These are phyloP conservation scores for Sanguinoderma infundibulare DNA, from an alignment of 1,284 basidiomycete species.

Conservation along the genomic window DNA sequence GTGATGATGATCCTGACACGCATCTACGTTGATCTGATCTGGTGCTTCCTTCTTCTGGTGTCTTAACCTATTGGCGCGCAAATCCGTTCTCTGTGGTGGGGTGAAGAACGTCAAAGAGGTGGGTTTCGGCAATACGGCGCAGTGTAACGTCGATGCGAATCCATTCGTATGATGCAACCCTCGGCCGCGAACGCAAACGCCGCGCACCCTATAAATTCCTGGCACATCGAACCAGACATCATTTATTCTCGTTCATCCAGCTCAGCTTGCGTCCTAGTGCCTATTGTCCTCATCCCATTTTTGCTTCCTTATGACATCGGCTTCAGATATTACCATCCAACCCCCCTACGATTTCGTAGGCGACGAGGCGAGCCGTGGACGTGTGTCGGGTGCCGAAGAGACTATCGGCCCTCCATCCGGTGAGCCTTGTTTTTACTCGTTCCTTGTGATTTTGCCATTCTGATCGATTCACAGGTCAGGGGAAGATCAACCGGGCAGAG, in stretches of 20 bases:
- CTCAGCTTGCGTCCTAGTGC: neutral
- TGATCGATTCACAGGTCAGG: constrained; percentile 16
- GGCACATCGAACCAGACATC: too few species aligned
- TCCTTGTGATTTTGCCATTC: neutral
- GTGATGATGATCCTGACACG: neutral
- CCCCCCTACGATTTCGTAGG: constrained; percentile 38
- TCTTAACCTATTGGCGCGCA: too few species aligned
- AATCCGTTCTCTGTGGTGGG: too few species aligned
- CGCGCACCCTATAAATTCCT: constrained; percentile 8
- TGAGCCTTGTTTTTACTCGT: constrained; percentile 21
- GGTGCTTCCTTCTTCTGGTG: too few species aligned
- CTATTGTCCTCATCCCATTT: neutral
- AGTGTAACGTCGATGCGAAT: too few species aligned
- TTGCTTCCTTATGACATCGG: constrained; percentile 29
- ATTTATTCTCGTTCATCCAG: neutral
- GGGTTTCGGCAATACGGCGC: too few species aligned
- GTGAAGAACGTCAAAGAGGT: too few species aligned
- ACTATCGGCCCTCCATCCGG: constrained; percentile 29
- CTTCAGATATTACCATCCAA: neutral
- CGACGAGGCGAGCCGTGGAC: constrained; percentile 28
- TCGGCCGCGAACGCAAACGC: too few species aligned
- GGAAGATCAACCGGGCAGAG: constrained; percentile 21
- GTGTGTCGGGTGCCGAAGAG: constrained; percentile 35
- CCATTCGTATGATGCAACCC: constrained; percentile 24
- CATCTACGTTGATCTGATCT: too few species aligned